phyloP scores from a whole-genome alignment of 1,284 basidiomycete genomes.

The Lignosus rhinocerotis region DNA sequence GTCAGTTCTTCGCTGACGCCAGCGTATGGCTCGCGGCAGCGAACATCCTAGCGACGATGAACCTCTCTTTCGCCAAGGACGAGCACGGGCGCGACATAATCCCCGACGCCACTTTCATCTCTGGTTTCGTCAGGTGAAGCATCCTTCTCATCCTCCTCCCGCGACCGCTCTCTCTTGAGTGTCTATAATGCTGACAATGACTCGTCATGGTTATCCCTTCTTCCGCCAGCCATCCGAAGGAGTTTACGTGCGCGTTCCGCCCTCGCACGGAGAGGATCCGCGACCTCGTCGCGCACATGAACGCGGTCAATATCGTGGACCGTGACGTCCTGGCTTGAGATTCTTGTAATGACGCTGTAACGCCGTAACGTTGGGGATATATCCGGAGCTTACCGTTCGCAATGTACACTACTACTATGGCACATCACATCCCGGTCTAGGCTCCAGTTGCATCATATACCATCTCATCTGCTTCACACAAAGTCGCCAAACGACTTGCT shows the following conservation, averaged over 20 bases:
- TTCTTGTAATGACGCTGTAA: too few relatives aligned
- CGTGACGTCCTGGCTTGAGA: background rate
- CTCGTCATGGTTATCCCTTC: background rate
- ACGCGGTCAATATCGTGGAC: slow-evolving; percentile 7
- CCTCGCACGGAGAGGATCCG: slow-evolving; percentile 12
- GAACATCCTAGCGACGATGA: slow-evolving; percentile 28
- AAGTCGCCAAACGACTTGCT: too few relatives aligned
- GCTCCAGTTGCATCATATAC: too few relatives aligned
- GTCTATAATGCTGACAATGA: background rate
- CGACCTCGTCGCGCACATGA: slow-evolving; percentile 17
- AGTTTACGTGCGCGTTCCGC: slow-evolving; percentile 17
- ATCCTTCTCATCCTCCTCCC: background rate
- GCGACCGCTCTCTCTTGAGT: background rate
- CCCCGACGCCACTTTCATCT: slow-evolving; percentile 19
- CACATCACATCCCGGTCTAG: too few relatives aligned
- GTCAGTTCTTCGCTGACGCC: slow-evolving; percentile 26
- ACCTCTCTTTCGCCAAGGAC: slow-evolving; percentile 22
- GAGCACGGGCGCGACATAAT: slow-evolving; percentile 17
- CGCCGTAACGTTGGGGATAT: background rate
- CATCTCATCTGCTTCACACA: too few relatives aligned
- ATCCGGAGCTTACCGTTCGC: too few relatives aligned
- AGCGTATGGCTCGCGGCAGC: slow-evolving; percentile 24
- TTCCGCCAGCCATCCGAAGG: slow-evolving; percentile 16
- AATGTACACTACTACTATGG: too few relatives aligned
- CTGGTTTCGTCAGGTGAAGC: slow-evolving; percentile 23